phyloP scores from a whole-genome alignment of 768 basidiomycete species.

The Xerocomus potaroensis region DNA sequence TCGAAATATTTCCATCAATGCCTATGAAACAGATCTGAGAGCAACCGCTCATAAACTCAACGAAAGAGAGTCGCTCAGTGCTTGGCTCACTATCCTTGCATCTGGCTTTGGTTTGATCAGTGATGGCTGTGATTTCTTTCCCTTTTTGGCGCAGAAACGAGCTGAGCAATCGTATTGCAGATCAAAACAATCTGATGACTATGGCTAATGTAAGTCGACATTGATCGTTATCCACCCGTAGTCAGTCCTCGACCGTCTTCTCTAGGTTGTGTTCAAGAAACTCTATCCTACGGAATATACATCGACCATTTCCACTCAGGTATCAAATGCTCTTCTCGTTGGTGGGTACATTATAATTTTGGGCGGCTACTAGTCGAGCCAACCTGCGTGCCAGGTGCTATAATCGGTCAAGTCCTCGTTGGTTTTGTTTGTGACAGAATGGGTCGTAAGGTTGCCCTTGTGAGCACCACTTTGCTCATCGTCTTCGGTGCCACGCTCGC shows the following conservation, averaged over 20 bases:
- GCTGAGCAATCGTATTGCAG: conserved; percentile 28
- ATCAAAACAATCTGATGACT: conserved; percentile 70
- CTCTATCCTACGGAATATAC: conserved; percentile 65
- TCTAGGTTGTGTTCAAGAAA: conserved; percentile 58
- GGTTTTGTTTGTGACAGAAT: conserved; percentile 69
- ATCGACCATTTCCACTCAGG: conserved; percentile 55
- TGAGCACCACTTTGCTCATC: conserved; percentile 63
- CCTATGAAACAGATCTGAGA: conserved; percentile 23
- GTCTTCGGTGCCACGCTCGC: conserved; percentile 64
- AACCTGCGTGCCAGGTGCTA: conserved; percentile 41
- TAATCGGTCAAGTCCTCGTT: conserved; percentile 57
- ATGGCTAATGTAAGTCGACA: conserved; percentile 50
- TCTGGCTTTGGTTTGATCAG: conserved; percentile 63
- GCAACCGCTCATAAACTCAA: conserved; percentile 20
- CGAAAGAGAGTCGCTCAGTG: conserved; percentile 46
- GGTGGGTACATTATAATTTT: conserved; percentile 38
- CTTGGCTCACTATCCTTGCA: conserved; percentile 60
- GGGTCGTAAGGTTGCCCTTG: conserved; percentile 73
- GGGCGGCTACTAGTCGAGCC: neutral
- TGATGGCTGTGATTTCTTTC: conserved; percentile 46
- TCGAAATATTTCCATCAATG: conserved; percentile 19
- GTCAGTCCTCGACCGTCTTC: conserved; percentile 9
- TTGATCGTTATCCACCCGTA: neutral
- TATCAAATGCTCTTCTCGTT: conserved; percentile 67
- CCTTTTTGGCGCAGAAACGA: neutral